Evolutionary conservation across 805 yeast species (phyloP), one percentile per base, ranked within the genome.

Genomic region (Priceomyces castillae): DNA sequence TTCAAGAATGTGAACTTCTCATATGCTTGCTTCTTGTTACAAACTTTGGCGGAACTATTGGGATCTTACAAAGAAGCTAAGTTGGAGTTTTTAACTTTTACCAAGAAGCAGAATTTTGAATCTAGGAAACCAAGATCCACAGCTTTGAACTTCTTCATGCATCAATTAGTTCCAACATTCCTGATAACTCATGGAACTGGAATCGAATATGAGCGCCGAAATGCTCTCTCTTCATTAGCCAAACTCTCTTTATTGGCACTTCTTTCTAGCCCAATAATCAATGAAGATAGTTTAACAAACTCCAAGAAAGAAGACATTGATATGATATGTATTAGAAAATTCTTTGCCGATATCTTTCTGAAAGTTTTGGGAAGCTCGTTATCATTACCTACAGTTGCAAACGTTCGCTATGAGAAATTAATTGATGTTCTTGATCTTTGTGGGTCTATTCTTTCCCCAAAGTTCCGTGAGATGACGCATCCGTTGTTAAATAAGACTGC

Each of bases 51-150:
- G 0, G 97, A 90, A 51, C 64, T 89, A 6, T 61, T 90, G 6
- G 78, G 82, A 1, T 86, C 96, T 1, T 90, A 90, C 58, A 84
- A 82, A 48, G 83, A 82, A 48, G 79, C 90, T 40, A 90, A 90
- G 59, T 73, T 86, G 39, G 96, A 90, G 53, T 85, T 90, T 54
- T 65, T 90, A 44, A 82, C 92, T 0, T 90, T 79, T 52, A 81
- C 92, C 1, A 84, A 82, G 69, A 81, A 82, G 58, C 59, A 46
- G 46, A 42, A 54, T 41, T 55, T 48, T 1, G 77, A 67, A 11
- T 56, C 65, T 2, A 65, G 73, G 12, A 87, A 82, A 54, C 95
- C 95, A 2, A 73, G 92, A 22, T 73, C 88, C 0, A 84, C 95
- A 0, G 82, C 92, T 1, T 62, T 90, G 47, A 87, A 89, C 57